These are phyloP conservation scores for Metschnikowia bowlesiae DNA, from an alignment of 805 yeast species.

Conservation along the genomic window DNA sequence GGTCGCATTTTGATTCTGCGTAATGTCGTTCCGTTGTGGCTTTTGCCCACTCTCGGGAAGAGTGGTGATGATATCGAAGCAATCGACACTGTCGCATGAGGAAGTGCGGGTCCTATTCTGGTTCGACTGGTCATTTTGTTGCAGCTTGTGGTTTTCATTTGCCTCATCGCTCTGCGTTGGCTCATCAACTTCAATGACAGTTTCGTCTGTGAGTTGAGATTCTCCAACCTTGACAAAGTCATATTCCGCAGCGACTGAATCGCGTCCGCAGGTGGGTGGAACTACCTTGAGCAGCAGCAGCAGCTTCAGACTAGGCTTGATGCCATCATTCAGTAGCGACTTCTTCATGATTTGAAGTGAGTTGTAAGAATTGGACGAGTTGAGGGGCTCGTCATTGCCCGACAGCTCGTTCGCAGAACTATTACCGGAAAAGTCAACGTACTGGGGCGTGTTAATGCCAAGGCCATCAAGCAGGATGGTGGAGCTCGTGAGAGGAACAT, in stretches of 20 bases:
- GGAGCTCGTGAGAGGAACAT: conserved; percentile 9
- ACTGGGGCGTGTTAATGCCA: conserved; percentile 15
- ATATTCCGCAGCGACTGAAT: conserved; percentile 10
- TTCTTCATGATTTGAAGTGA: conserved; percentile 13
- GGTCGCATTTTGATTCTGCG: conserved; percentile 3
- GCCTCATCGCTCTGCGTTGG: too few relatives aligned
- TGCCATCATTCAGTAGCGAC: conserved; percentile 10
- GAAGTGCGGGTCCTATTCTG: background rate
- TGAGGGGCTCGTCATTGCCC: background rate
- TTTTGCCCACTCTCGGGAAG: background rate
- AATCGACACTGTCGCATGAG: conserved; percentile 7
- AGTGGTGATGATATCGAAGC: conserved; percentile 16
- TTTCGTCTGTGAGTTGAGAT: background rate
- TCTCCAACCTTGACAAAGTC: conserved; percentile 6
- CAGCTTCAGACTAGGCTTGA: conserved; percentile 7
- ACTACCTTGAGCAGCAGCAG: conserved; percentile 7
- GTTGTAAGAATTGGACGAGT: background rate
- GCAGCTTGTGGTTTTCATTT: too few relatives aligned
- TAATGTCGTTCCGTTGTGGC: background rate
- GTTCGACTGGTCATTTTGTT: background rate
- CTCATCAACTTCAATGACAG: too few relatives aligned
- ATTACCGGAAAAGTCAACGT: background rate
- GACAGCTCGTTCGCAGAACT: conserved; percentile 5
- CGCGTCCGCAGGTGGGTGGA: background rate
- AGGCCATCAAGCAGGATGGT: conserved; percentile 11